Evolutionary conservation across 768 basidiomycete species (phyloP).

Genomic region (Amanita rimosa): DNA sequence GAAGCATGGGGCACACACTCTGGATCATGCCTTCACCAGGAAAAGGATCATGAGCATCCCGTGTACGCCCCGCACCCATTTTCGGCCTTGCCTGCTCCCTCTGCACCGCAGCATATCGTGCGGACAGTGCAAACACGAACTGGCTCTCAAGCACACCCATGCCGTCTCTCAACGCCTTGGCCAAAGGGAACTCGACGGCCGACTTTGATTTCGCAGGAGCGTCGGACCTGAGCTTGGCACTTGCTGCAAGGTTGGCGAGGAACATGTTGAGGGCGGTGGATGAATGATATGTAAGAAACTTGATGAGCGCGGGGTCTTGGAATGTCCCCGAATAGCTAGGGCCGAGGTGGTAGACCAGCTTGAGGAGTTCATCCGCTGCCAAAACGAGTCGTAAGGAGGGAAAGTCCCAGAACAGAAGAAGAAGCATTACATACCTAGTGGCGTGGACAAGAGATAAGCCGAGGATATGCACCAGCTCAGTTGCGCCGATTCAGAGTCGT

Average conservation of each 20-base stretch:
- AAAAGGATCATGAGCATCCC: background rate
- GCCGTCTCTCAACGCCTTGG: conserved; percentile 18
- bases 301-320: conserved; percentile 57
- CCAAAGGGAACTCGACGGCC: background rate
- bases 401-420: background rate
- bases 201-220: background rate
- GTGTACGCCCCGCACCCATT: background rate
- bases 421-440: conserved; percentile 33
- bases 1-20: background rate
- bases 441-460: conserved; percentile 45
- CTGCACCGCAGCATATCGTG: conserved; percentile 10
- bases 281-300: conserved; percentile 78
- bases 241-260: conserved; percentile 35
- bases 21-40: conserved; percentile 5
- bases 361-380: conserved; percentile 57
- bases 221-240: conserved; percentile 8
- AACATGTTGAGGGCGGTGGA: conserved; percentile 78
- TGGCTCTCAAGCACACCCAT: conserved; percentile 23
- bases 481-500: conserved; percentile 26
- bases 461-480: conserved; percentile 66
- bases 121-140: conserved; percentile 29
- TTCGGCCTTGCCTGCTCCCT: background rate
- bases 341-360: conserved; percentile 72
- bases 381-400: background rate
- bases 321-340: conserved; percentile 70